Conservation (phyloP, 1,284 basidiomycete species). For the Gymnopus androsaceus region DNA sequence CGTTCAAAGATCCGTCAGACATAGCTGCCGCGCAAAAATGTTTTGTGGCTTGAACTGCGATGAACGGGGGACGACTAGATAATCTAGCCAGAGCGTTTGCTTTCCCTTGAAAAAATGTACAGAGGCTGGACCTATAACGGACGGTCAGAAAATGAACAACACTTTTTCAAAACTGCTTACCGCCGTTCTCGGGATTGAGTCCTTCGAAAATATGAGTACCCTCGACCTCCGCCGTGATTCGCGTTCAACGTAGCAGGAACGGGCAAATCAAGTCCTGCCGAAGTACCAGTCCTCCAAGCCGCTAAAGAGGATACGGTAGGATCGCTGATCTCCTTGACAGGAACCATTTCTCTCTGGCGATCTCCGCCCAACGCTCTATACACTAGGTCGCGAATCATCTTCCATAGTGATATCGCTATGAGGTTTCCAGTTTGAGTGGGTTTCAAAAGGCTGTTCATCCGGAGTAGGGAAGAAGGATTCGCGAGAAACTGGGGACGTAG, state of each 20-base stretch:
- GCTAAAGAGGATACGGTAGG: no score
- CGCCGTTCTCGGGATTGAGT: constrained; percentile 68
- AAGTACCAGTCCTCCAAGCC: constrained; percentile 13
- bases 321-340: constrained; percentile 53
- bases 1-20: constrained; percentile 74
- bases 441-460: constrained; percentile 44
- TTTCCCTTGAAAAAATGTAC: constrained; percentile 43
- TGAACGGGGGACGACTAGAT: constrained; percentile 69
- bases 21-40: constrained; percentile 75
- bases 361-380: constrained; percentile 75
- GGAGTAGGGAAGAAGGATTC: constrained; percentile 38
- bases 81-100: constrained; percentile 87
- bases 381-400: constrained; percentile 54
- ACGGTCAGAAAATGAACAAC: not conserved
- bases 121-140: not conserved
- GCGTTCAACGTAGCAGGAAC: constrained; percentile 60
- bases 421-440: constrained; percentile 27
- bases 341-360: constrained; percentile 48
- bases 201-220: constrained; percentile 74
- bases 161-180: constrained; percentile 33
- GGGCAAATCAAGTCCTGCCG: constrained; percentile 35
- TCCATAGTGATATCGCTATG: constrained; percentile 50
- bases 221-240: constrained; percentile 59
- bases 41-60: constrained; percentile 65
- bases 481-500: not conserved